Base-by-base conservation (phyloP, 2,329 filamentous ascomycete genomes). In the Cyclaneusma minus region DNA sequence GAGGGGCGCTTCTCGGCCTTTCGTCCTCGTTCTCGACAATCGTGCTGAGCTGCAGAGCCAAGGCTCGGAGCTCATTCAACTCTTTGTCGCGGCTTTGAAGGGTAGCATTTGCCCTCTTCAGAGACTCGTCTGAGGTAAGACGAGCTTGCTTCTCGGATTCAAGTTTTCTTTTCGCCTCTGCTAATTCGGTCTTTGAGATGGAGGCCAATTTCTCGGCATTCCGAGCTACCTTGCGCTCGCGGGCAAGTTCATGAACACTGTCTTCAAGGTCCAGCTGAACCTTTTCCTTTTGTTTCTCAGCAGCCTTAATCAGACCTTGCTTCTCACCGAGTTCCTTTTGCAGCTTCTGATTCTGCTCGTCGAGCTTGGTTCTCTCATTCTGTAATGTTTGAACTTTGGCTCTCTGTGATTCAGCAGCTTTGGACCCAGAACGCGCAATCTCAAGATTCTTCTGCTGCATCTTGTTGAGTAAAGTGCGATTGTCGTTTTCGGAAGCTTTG, bases 401-500 rank as follows among this genome's bases (percentile, higher is more conserved):
- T 19, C 85, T 74, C 24, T 84, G 81, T 16, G 73, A 80, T 40
- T 95, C 87, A 34, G 69, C 84, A 16, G 80, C 87, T 32, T 77
- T 76, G 4, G 85, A 92, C 33, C 71, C 82, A 1, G 87, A 89
- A 23, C 89, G 71, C 21, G 87, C 87, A 49, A 98, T 91, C 46
- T 98, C 87, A 5, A 98, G 65, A 16, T 91, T 89, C 58, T 95
- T 95, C 44, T 95, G 87, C 44, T 95, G 87, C 11, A 98, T 64
- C 52, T 95, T 95, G 56, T 94, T 95, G 37, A 95, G 64, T n/a
- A 98, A 60, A 4, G 84, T 77, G 27, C 83, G 76, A 43, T 95
- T 95, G 53, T 95, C 87, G 41, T 95, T 94, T 49, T 98, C 87
- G 0, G 87, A 95, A 13, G 87, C 89, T 6, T 77, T 67, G 21